phyloP scores from a whole-genome alignment of 179 eudicot species.

The Silene vulgaris region DNA sequence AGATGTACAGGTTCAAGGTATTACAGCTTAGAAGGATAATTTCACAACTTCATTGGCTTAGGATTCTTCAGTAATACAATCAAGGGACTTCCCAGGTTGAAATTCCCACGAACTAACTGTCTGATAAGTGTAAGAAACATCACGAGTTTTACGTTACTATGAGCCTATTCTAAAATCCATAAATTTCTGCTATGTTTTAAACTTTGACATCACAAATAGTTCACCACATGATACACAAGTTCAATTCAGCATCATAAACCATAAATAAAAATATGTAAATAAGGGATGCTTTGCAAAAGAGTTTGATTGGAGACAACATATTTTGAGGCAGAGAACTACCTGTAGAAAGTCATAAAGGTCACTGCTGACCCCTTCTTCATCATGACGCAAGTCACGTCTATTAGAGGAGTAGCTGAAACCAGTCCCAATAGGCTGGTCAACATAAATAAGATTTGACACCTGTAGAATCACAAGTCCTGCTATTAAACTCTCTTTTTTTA shows the following conservation, averaged over 20 bases:
- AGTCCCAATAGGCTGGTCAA: slow-evolving; percentile 77
- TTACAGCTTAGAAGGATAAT: too few species aligned
- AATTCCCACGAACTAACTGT: neutral
- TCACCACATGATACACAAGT: neutral
- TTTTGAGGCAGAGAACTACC: slow-evolving; percentile 30
- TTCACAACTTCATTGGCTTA: too few species aligned
- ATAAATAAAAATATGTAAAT: neutral
- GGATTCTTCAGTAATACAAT: too few species aligned
- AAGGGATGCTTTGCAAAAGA: neutral
- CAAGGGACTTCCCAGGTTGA: too few species aligned
- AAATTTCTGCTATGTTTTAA: neutral
- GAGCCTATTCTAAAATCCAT: neutral
- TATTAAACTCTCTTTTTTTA: neutral
- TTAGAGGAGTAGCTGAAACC: slow-evolving; percentile 74
- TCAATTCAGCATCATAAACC: neutral
- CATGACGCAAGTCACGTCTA: slow-evolving; percentile 52
- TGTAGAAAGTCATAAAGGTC: slow-evolving; percentile 74
- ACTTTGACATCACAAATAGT: neutral
- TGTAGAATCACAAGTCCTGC: slow-evolving; percentile 27
- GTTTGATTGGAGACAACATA: neutral
- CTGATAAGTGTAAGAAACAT: neutral
- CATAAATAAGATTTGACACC: slow-evolving; percentile 63
- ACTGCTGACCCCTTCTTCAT: slow-evolving; percentile 62
- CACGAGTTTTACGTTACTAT: neutral
- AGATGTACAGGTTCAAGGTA: neutral